A percentile compares a stretch with the other conserved stretches of the same genome.
Evolutionary conservation across 257 asterid genomes (phyloP).

Genomic region (Ophiorrhiza pumila): DNA sequence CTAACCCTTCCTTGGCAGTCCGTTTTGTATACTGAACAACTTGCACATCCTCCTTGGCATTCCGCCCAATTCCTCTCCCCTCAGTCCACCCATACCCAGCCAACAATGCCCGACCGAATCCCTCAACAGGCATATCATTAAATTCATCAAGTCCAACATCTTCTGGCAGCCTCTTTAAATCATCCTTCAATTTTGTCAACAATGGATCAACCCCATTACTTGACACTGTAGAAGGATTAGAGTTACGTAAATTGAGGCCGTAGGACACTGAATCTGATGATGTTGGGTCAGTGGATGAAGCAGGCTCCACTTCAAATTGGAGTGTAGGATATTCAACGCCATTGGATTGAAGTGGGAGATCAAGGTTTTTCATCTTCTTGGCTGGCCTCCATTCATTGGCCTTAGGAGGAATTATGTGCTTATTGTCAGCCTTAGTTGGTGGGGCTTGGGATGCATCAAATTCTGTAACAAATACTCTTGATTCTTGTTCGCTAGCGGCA

Average conservation of each 20-base stretch:
- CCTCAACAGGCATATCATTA: slow-evolving; percentile 73
- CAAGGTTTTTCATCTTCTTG: slow-evolving; percentile 59
- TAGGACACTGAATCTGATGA: slow-evolving; percentile 43
- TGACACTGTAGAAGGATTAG: slow-evolving; percentile 5
- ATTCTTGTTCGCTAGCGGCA: slow-evolving; percentile 13
- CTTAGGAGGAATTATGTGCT: slow-evolving; percentile 46
- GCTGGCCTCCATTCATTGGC: slow-evolving; percentile 61
- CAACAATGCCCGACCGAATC: slow-evolving; percentile 59
- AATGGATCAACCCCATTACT: slow-evolving; percentile 34
- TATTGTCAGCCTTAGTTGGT: slow-evolving; percentile 27
- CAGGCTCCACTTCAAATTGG: slow-evolving; percentile 58
- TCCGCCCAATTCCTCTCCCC: slow-evolving; percentile 74
- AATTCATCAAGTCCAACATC: slow-evolving; percentile 51
- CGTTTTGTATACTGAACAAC: slow-evolving; percentile 44
- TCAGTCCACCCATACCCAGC: slow-evolving; percentile 84
- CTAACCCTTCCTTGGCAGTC: slow-evolving; percentile 77
- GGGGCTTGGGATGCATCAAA: slow-evolving; percentile 53
- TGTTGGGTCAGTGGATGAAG: slow-evolving; percentile 32
- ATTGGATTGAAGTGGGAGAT: slow-evolving; percentile 43
- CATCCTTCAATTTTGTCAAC: slow-evolving; percentile 54
- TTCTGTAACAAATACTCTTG: slow-evolving; percentile 46
- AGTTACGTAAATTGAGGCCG: slow-evolving; percentile 64
- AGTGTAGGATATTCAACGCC: slow-evolving; percentile 32
- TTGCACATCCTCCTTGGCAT: slow-evolving; percentile 63
- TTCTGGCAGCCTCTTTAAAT: slow-evolving; percentile 57